Evolutionary conservation across 2,329 filamentous ascomycete species (phyloP).

Genomic region (Shiraia sp.): DNA sequence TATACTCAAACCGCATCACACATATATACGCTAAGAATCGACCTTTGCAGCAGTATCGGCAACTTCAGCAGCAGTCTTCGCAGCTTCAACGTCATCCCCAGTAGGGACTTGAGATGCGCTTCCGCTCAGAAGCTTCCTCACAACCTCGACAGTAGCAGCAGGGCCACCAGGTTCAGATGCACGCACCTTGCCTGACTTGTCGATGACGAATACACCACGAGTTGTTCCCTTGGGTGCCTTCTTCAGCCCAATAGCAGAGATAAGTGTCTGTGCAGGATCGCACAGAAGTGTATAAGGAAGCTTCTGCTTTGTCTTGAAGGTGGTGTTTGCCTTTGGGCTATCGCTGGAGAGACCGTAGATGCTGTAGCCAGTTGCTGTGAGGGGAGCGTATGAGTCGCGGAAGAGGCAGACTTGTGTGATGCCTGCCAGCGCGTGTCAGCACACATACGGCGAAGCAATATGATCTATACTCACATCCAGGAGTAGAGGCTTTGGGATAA

Average conservation of each 20-base stretch:
- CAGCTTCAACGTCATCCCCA: constrained; percentile 39
- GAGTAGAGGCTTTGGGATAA: constrained; percentile 92
- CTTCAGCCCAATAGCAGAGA: constrained; percentile 85
- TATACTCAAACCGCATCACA: not conserved
- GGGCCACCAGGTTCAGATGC: constrained; percentile 76
- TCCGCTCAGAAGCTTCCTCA: constrained; percentile 65
- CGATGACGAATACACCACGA: constrained; percentile 85
- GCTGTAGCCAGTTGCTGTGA: constrained; percentile 77
- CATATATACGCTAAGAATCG: constrained; percentile 14
- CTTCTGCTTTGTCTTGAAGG: constrained; percentile 89
- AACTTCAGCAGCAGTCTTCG: constrained; percentile 49
- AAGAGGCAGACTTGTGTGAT: constrained; percentile 93
- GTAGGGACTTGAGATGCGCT: constrained; percentile 39
- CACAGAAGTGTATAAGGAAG: constrained; percentile 88
- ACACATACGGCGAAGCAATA: not conserved
- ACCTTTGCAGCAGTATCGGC: constrained; percentile 51
- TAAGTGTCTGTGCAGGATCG: constrained; percentile 74
- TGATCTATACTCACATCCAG: constrained; percentile 73
- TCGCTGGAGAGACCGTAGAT: constrained; percentile 92
- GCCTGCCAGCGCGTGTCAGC: constrained; percentile 57
- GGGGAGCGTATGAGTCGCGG: constrained; percentile 77
- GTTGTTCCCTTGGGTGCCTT: constrained; percentile 79
- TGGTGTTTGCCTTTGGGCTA: constrained; percentile 87
- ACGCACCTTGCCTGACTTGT: constrained; percentile 80
- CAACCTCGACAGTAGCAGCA: constrained; percentile 74